These are phyloP conservation scores for Magnusiomyces tetraspermus DNA, from an alignment of 1,139 yeast species.

Conservation along the genomic window DNA sequence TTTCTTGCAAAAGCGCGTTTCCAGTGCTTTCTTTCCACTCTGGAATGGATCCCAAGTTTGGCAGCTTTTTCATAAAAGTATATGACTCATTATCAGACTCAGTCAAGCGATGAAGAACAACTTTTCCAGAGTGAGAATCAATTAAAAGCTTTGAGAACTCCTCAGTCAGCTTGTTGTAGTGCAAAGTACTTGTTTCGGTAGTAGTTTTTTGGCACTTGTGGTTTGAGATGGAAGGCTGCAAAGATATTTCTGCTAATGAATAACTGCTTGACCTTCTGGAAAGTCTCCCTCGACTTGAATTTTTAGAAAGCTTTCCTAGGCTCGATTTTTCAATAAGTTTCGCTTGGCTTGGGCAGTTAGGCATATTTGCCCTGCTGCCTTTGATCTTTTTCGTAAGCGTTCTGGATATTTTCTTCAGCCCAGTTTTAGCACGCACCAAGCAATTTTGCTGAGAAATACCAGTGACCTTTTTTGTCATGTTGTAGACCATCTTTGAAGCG, in stretches of 20 bases:
- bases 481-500: background rate
- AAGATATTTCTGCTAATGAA: too few species aligned
- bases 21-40: background rate
- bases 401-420: background rate
- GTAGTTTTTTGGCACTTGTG: too few species aligned
- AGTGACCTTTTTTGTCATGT: background rate
- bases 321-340: background rate
- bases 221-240: too few species aligned
- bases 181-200: too few species aligned
- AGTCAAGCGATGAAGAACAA: background rate
- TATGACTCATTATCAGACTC: background rate
- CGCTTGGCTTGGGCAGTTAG: background rate
- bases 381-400: background rate
- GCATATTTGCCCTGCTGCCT: background rate
- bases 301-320: too few species aligned
- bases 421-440: background rate
- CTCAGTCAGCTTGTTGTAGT: too few species aligned
- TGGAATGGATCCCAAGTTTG: background rate
- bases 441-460: background rate
- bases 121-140: background rate
- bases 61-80: background rate
- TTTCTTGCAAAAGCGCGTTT: background rate
- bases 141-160: too few species aligned
- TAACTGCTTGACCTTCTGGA: too few species aligned
- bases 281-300: too few species aligned